These are phyloP conservation scores for Beta lomatogona DNA, from an alignment of 179 eudicot genomes.

Conservation along the genomic window DNA sequence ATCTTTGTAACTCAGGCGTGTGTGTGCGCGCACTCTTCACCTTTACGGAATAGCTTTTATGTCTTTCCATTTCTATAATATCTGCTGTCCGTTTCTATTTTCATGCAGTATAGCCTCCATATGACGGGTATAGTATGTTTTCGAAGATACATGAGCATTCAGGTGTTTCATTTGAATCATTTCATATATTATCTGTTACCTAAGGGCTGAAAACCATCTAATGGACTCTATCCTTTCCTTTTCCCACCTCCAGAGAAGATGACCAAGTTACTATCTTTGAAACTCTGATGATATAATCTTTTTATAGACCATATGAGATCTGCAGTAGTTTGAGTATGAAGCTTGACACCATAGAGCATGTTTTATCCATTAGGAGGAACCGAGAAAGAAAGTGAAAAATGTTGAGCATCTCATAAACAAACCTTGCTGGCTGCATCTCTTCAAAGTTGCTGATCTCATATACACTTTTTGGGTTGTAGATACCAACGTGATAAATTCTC, in stretches of 20 bases:
- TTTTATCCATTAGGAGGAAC: neutral
- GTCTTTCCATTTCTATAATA: neutral
- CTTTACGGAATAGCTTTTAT: neutral
- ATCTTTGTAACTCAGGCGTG: neutral
- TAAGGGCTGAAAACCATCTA: neutral
- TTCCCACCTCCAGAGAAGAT: neutral
- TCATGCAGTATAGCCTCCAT: neutral
- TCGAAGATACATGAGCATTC: neutral
- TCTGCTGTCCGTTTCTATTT: neutral
- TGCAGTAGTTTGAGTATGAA: neutral
- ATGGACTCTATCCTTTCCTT: neutral
- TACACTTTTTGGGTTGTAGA: no score
- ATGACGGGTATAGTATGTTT: neutral
- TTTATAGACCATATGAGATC: neutral
- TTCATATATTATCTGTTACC: neutral
- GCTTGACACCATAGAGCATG: neutral
- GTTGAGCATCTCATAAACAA: neutral
- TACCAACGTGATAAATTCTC: neutral
- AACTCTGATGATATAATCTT: neutral
- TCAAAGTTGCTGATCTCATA: neutral
- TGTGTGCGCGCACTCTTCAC: neutral
- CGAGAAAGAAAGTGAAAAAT: neutral
- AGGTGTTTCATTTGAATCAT: neutral
- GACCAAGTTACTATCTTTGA: neutral
- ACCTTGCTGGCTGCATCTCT: neutral